Conservation (phyloP, 768 basidiomycete species). For the Podaxis mareebaensis region DNA sequence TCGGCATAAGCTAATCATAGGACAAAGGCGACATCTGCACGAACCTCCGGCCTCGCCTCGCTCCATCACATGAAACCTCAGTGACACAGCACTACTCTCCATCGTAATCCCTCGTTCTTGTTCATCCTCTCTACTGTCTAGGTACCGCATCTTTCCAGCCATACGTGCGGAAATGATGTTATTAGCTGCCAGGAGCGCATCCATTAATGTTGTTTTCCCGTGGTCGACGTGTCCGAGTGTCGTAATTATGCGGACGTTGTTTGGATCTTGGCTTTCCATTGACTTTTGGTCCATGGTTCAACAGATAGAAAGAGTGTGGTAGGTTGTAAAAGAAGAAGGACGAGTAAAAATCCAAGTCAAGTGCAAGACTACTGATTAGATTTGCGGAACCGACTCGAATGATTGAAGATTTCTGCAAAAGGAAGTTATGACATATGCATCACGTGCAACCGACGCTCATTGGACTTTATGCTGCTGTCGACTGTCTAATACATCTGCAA, state of each 20-base stretch:
- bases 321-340: background rate
- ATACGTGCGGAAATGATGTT: slow-evolving; percentile 94
- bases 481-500: background rate
- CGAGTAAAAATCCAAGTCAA: background rate
- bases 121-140: slow-evolving; percentile 96
- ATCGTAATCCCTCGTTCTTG: slow-evolving; percentile 98
- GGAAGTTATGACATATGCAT: slow-evolving; percentile 12
- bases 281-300: slow-evolving; percentile 9
- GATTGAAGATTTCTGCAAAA: slow-evolving; percentile 13
- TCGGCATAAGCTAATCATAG: background rate
- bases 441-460: background rate
- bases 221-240: slow-evolving; percentile 93
- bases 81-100: slow-evolving; percentile 94
- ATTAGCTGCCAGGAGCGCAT: slow-evolving; percentile 93
- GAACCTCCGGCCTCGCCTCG: slow-evolving; percentile 55
- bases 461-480: too few relatives aligned
- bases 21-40: slow-evolving; percentile 22
- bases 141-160: slow-evolving; percentile 95
- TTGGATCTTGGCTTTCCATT: slow-evolving; percentile 40
- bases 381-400: slow-evolving; percentile 10
- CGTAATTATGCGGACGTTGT: slow-evolving; percentile 74
- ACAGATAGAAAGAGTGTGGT: slow-evolving; percentile 4
- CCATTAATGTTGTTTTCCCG: slow-evolving; percentile 96
- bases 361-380: slow-evolving; percentile 5
- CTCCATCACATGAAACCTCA: slow-evolving; percentile 83